Conservation (phyloP, 177 flowering plant genomes). For the Vitis hybrid region DNA sequence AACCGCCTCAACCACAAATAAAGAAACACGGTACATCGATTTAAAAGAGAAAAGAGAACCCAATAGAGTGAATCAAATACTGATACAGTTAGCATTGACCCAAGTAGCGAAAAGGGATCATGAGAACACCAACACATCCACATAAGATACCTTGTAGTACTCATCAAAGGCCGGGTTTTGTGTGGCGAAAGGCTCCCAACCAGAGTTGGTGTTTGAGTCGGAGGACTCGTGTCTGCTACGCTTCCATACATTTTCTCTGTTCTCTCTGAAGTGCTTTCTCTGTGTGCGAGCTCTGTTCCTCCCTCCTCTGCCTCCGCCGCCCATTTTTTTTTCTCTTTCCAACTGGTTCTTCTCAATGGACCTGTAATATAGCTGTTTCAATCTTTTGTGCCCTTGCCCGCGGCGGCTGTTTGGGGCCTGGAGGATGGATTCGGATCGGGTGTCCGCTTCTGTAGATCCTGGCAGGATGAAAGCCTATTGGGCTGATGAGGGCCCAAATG, state of each 20-base stretch:
- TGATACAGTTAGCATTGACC: too few species aligned
- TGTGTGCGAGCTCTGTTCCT: slow-evolving; percentile 66
- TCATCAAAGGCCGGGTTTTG: slow-evolving; percentile 75
- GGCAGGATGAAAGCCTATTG: too few species aligned
- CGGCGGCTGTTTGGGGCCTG: too few species aligned
- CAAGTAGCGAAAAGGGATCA: not conserved
- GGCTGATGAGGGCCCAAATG: too few species aligned
- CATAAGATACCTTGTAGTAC: slow-evolving; percentile 66
- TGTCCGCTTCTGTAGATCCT: too few species aligned
- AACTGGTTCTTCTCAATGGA: not conserved
- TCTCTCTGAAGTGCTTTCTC: slow-evolving; percentile 66
- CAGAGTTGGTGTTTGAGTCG: not conserved
- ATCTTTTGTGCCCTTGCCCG: not conserved
- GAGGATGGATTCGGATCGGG: too few species aligned
- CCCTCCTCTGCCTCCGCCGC: slow-evolving; percentile 45
- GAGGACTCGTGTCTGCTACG: slow-evolving; percentile 46
- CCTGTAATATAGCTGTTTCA: not conserved
- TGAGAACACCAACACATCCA: not conserved
- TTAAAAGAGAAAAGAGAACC: not conserved
- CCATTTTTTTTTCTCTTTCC: slow-evolving; percentile 17
- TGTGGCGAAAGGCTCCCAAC: slow-evolving; percentile 74
- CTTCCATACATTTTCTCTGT: slow-evolving; percentile 88
- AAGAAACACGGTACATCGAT: not conserved
- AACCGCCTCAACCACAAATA: not conserved
- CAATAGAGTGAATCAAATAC: not conserved